Conservation (phyloP, 2,329 filamentous ascomycete genomes). For the Fusarium humuli region DNA sequence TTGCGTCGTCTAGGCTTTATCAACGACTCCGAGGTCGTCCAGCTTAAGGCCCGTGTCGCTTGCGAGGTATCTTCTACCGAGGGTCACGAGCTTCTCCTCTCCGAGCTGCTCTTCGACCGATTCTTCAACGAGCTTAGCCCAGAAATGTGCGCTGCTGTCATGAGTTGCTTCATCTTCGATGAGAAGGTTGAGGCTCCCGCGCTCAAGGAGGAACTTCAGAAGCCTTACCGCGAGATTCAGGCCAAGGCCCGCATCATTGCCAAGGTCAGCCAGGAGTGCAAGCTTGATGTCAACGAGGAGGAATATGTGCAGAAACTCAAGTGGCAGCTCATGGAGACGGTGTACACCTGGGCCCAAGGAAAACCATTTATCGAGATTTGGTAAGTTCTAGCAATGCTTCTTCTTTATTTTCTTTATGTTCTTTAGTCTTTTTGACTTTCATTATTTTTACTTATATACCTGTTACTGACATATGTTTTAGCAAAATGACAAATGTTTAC, state of each 20-base stretch:
- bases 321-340: conserved; percentile 96
- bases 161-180: conserved; percentile 97
- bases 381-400: conserved; percentile 65
- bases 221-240: conserved; percentile 88
- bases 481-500: conserved; percentile 99
- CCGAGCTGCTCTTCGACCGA: conserved; percentile 93
- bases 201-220: conserved; percentile 85
- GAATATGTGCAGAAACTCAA: conserved; percentile 92
- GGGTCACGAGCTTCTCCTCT: conserved; percentile 92
- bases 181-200: conserved; percentile 87
- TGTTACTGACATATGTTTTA: conserved; percentile 54
- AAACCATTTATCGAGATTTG: conserved; percentile 93
- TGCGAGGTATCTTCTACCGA: conserved; percentile 94
- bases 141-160: conserved; percentile 84
- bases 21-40: conserved; percentile 93
- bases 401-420: no score
- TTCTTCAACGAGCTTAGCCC: conserved; percentile 97
- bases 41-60: conserved; percentile 95
- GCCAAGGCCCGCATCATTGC: conserved; percentile 88
- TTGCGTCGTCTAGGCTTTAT: conserved; percentile 94
- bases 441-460: background rate
- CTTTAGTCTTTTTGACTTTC: no score
- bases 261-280: conserved; percentile 94
- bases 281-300: conserved; percentile 92
- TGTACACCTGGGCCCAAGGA: conserved; percentile 90